phyloP scores from a whole-genome alignment of 129 eudicot species.

The Centrapalus pauciflorus region DNA sequence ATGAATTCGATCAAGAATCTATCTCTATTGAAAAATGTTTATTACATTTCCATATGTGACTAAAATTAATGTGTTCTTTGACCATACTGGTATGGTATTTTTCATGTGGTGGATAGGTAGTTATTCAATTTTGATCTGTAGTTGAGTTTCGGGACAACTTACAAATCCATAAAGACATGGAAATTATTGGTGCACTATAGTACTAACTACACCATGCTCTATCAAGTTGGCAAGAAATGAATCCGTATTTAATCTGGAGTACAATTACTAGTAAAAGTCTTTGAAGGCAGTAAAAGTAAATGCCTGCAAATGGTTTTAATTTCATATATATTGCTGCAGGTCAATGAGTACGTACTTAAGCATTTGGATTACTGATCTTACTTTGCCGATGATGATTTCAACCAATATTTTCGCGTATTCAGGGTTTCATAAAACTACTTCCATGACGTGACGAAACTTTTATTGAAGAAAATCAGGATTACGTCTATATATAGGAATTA shows the following conservation, averaged over 20 bases:
- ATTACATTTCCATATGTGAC: too few relatives aligned
- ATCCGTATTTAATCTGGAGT: background rate
- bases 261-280: background rate
- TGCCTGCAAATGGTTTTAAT: conserved; percentile 4
- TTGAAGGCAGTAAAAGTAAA: conserved; percentile 11
- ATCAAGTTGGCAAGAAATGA: conserved; percentile 4
- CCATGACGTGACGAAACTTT: too few relatives aligned
- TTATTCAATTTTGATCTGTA: background rate
- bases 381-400: background rate
- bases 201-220: background rate
- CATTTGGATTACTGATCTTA: too few relatives aligned
- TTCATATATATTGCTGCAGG: background rate
- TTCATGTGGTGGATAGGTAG: background rate
- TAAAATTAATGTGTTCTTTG: background rate
- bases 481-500: too few relatives aligned
- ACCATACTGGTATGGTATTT: background rate
- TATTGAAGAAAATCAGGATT: too few relatives aligned
- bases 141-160: background rate
- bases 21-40: too few relatives aligned
- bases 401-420: background rate
- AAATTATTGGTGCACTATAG: conserved; percentile 3
- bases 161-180: background rate
- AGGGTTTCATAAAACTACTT: too few relatives aligned
- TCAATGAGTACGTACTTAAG: too few relatives aligned
- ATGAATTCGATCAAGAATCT: too few relatives aligned